Base-by-base conservation (phyloP, 2,329 filamentous ascomycete genomes). In the Phialocephala subalpina region DNA sequence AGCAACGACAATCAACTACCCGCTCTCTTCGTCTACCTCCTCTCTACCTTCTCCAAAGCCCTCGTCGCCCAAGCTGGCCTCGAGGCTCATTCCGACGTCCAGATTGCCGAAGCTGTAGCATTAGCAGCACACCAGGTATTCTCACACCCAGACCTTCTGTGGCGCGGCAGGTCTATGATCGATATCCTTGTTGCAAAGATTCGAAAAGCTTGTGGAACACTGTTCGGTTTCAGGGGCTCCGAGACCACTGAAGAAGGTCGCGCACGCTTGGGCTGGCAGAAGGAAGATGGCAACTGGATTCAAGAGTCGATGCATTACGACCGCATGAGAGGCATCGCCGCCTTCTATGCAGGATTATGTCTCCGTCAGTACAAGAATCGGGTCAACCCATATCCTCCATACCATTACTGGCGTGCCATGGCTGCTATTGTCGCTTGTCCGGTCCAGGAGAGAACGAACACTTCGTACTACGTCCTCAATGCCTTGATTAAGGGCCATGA, bases 111-210 rank as follows among this genome's bases (percentile, higher is more conserved):
- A 71, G 90, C 92, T 0, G 85, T 97, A 53, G 93, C 93, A n/a
- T 87, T 95, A 27, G 83, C 94, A 27, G 85, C 90, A 0, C 91
- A 90, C 7, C 87, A 90, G 69, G 85, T 97, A 35, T 95, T 97
- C 76, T 90, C 92, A 0, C 83, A 86, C 60, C 83, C 87, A 20
- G 83, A 87, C 18, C 91, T 92, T 74, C 82, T 86, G 62, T 92
- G 89, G 84, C 85, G 89, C 59, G 90, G 88, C 9, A 79, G 85
- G 57, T 85, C 90, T 0, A 82, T 97, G 65, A 90, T 93, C 60
- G 92, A 97, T 75, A 92, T 98, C 66, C 83, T 98, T 35, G 90
- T 97, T 74, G 90, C 94, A 62, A 97, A 98, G 78, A 92, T 92
- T 74, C 89, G 94, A 66, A 83, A 92, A 18, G 84, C 87, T 3